Evolutionary conservation across 345 rosid genomes (phyloP), one percentile per base, ranked within the genome.

Genomic region (Salix brachista): DNA sequence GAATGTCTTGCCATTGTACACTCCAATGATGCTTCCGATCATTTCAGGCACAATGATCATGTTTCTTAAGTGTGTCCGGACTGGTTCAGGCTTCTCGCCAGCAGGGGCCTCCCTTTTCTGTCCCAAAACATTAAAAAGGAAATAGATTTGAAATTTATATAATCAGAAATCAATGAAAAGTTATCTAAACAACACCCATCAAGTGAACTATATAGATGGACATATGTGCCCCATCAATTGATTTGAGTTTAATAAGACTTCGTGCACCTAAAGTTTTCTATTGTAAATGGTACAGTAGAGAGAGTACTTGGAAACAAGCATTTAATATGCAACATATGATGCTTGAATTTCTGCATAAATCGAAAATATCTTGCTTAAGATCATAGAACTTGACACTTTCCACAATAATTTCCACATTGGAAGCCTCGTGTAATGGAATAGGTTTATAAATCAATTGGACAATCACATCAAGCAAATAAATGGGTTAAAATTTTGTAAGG

Each of bases 41-140:
- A 94, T 94, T 82, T 94, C 97, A 12, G 98, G 97, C 2, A 94
- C 97, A 37, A 94, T 92, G 85, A 94, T 83, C 98, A 94, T 94
- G 76, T 94, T 94, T 2, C 97, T 88, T 54, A 94, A 69, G 80
- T 92, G 98, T 68, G 98, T 94, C 26, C 98, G 83, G 21, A 94
- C 97, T 56, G 97, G 90, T 58, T 94, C 98, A 11, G 97, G 98
- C 84, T 94, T 94, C 89, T 94, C 97, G 77, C 98, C 98, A 32
- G 94, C 86, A 60, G 95, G 95, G 28, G 98, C 98, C 71, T 94
- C 97, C 85, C 91, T 86, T 92, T 94, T 94, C 98, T 94, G 84
- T 56, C 54, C 69, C 71, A 75, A 8, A 14, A 67, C 76, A 81
- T 34, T 23, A 76, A 36, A 60, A 65, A 18, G 19, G 7, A 28